Evolutionary conservation across 768 basidiomycete species (phyloP), one percentile per base, ranked within the genome.

Genomic region (Thelephora aurantiotincta): DNA sequence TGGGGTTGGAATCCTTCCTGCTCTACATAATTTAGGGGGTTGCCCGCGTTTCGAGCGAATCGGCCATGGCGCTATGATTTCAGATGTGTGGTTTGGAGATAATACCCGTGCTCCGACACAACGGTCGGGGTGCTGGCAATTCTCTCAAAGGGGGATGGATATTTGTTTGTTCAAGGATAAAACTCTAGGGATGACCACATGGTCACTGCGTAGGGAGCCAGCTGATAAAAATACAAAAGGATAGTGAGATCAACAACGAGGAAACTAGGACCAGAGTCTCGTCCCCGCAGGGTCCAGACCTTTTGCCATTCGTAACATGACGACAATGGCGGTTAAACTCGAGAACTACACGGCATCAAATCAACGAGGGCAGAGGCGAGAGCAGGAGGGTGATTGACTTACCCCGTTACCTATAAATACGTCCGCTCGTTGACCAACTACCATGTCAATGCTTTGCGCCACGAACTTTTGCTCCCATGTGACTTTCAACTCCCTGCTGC

Each of bases 371-470:
- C 45, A 13, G 12, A 45, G 41, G 26, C 26, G 18, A 5, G 23
- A 5, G 43, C 2, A 38, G 12, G 46, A 16, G 12, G 45, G 30
- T 36, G 49, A 9, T 20, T 13, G 34, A 72, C 78, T 53, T 56
- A 80, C 80, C 49, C 81, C 82, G 55, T 84, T 85, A 6, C 82
- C 82, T 37, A 85, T 63, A 51, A 84, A 75, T 48, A 76, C 67
- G 53, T 80, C 73, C 1, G 80, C 80, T 45, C 76, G 62, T 56
- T 76, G 67, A 11, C 70, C 81, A 36, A 83, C 71, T 52, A 78
- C 65, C 80, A 83, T 82, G 59, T 85, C 82, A 55, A 79, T 60
- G 3, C 75, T 70, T 59, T 80, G 76, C 18, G 70, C 63, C 11
- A 80, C 70, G 11, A 71, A 72, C 51, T 71, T 70, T 47, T 75